Evolutionary conservation across 495 filamentous ascomycete species (phyloP), one percentile per base, ranked within the genome.

Genomic region (Trypethelium eluteriae): DNA sequence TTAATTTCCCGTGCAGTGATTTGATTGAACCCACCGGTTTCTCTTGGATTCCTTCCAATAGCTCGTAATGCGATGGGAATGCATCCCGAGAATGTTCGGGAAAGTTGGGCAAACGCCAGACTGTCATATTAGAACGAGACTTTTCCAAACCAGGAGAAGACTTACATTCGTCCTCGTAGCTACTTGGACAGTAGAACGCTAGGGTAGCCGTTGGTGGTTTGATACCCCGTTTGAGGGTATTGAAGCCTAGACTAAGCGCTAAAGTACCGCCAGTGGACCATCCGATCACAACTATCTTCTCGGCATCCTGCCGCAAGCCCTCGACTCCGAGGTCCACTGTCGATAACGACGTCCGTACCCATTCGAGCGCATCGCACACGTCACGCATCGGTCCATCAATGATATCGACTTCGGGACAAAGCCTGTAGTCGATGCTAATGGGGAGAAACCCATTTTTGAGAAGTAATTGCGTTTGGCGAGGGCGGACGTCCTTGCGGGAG

Each of bases 341-440:
- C 11, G 49, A n/a, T 5, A 53, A 25, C n/a, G 18, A 9, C 11
- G 49, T 53, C 5, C 49, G 11, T 5, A 18, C 49, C 49, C 49
- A 53, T 14, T 14, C 49, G 11, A 53, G 18, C n/a, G 49, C 49
- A 53, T 53, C 49, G 5, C 12, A 14, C 11, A 53, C 49, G 18
- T 53, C 49, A 25, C 5, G 5, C 12, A 53, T 53, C 49, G 49
- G 49, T 25, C 49, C 49, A 5, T 53, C 49, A 25, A 53, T n/a
- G 18, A 53, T 14, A 14, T 16, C 76, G 2, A 74, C 66, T 62
- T 85, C 82, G 0, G 83, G 83, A 65, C 83, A 85, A 1, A 85
- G 76, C 14, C 83, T 70, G 70, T 85, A 81, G 68, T 85, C 83
- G 10, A 82, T 66, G 64, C 79, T 81, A 38, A 85, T 70, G 9